Base-by-base conservation (phyloP, 192 early-diverging fungal genomes). In the Kappamyces sp. region DNA sequence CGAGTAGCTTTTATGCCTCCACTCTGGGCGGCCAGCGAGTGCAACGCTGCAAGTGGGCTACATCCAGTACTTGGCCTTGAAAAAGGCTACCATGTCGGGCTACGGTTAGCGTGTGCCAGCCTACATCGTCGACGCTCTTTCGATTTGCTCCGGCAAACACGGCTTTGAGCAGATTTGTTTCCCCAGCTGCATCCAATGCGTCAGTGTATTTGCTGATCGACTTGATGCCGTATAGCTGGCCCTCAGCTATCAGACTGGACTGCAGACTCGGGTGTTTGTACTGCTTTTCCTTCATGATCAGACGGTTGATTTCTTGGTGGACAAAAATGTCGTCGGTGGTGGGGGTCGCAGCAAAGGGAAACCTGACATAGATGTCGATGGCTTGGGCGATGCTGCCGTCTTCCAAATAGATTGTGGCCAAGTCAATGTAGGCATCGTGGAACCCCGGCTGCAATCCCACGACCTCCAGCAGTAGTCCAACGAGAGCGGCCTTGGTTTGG, bases 381-480 rank as follows among this genome's bases (percentile, higher is more conserved):
- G 71, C 68, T 6, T 42, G 63, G 15, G 36, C 40, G 2, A 67
- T 61, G 0, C 60, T 42, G 1, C 48, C 50, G 41, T 67, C 51
- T 2, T 69, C 35, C 58, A 74, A 68, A 5, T 74, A 55, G 13
- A 80, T 5, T 8, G 55, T 34, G 2, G 51, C 74, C 6, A 80
- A 54, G 47, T 80, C 78, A 51, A 76, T 80, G 63, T 80, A 80
- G 9, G 74, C 62, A 60, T 80, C 78, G 51, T 72, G 69, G 8
- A 33, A 32, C 36, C 41, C n/a, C 3, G 63, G 63, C 2, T 54
- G 43, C 5, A 63, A 53, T 34, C 8, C 46, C 15, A 71, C 63
- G 3, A 67, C 69, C 2, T 37, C 5, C n/a, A 36, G 32, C 40
- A 65, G 70, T 37, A 60, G 49, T 3, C 3, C 35, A 34, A n/a